Evolutionary conservation across 768 basidiomycete species (phyloP).

Genomic region (Dendrothele bispora): DNA sequence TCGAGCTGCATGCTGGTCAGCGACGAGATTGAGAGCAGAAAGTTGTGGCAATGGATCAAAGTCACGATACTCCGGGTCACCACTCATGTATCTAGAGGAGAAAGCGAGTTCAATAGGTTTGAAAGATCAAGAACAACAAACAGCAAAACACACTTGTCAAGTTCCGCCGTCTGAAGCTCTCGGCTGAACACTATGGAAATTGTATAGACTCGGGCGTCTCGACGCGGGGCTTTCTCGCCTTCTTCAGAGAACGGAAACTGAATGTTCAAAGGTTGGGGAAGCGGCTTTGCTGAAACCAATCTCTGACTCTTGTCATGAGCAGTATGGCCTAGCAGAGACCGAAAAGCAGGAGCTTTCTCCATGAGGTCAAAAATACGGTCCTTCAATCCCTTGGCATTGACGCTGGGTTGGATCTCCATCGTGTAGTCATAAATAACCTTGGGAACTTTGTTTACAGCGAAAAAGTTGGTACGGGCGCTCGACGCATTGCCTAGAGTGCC

Average conservation of each 20-base stretch:
- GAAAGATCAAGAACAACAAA: no score
- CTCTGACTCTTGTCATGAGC: conserved; percentile 54
- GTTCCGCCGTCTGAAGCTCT: conserved; percentile 33
- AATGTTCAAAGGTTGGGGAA: conserved; percentile 47
- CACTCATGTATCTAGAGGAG: conserved; percentile 49
- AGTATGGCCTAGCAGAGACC: conserved; percentile 38
- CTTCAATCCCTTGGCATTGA: conserved; percentile 43
- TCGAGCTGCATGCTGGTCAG: conserved; percentile 47
- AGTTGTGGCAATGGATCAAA: conserved; percentile 51
- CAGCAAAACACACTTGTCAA: conserved; percentile 35
- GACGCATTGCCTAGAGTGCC: conserved; percentile 50
- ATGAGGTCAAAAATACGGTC: conserved; percentile 55
- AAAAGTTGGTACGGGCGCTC: conserved; percentile 63
- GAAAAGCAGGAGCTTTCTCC: conserved; percentile 37
- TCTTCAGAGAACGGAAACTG: conserved; percentile 43
- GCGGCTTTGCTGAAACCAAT: conserved; percentile 42
- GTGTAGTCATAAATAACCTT: conserved; percentile 55
- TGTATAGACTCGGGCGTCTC: conserved; percentile 40
- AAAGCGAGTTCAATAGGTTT: neutral
- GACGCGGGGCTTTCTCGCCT: conserved; percentile 31
- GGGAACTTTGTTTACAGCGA: conserved; percentile 48
- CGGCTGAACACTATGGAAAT: conserved; percentile 41
- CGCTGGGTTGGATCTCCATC: conserved; percentile 49
- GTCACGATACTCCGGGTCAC: conserved; percentile 39
- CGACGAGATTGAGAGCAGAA: conserved; percentile 58